These are phyloP conservation scores for Naegleria lovaniensis DNA, from an alignment of 208 protist species.

Conservation along the genomic window DNA sequence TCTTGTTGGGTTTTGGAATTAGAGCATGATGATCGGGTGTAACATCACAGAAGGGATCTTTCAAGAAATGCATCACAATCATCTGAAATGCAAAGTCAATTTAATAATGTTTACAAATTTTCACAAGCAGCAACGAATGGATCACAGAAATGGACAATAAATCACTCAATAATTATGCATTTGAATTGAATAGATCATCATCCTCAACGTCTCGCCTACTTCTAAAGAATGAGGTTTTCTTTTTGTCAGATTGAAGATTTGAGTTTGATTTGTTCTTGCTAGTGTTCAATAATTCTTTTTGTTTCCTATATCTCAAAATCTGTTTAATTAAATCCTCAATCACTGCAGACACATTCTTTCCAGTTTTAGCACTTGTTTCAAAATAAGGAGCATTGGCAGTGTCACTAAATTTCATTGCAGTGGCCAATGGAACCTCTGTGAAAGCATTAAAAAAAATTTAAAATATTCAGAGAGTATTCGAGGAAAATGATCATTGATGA, in stretches of 20 bases:
- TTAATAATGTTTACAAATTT: too few species aligned
- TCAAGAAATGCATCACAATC: too few species aligned
- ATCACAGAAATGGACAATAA: too few species aligned
- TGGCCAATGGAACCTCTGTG: neutral
- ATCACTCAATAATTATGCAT: neutral
- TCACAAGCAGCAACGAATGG: too few species aligned
- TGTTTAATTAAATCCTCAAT: constrained; percentile 19
- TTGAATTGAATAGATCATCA: neutral
- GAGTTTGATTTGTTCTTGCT: neutral
- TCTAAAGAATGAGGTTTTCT: neutral
- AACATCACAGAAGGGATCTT: too few species aligned
- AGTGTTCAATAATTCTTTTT: constrained; percentile 1
- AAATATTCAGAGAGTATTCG: too few species aligned
- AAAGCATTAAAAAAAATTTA: too few species aligned
- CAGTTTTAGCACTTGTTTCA: neutral
- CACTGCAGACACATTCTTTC: neutral
- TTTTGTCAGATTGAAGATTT: neutral
- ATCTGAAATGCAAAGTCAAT: too few species aligned
- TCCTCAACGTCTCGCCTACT: constrained; percentile 10
- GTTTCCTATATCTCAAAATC: neutral
- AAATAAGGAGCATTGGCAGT: neutral
- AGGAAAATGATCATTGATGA: too few species aligned
- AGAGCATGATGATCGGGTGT: too few species aligned
- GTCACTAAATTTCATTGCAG: constrained; percentile 6
- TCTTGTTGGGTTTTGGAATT: too few species aligned